Base-by-base conservation (phyloP, 441 rosid genomes). In the Heliophila coronopifolia region DNA sequence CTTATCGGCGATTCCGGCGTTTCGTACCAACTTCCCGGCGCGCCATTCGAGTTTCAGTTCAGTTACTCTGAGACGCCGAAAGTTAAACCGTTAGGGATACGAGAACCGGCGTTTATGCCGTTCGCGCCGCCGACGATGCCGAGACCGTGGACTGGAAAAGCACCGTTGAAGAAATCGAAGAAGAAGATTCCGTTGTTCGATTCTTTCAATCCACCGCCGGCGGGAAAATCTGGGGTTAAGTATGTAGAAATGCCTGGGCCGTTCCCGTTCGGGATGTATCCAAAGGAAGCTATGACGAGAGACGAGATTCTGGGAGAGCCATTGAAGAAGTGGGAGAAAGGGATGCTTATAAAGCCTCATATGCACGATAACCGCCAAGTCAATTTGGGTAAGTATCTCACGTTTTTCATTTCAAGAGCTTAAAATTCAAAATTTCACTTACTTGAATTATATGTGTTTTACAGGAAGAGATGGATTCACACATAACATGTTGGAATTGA, bases 381-480 rank as follows among this genome's bases (percentile, higher is more conserved):
- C 48, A 90, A 90, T 77, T 80, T 90, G 5, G 95, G 97, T 89
- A 32, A 73, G 88, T 70, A 9, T 18, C 5, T 13, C 25, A 13
- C 1, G 0, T 10, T 47, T 46, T 14, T 23, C 0, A 42, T 0
- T 17, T 6, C 16, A 2, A 4, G 41, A 18, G 18, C 51, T 39
- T 11, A 8, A 1, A 20, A 3, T 17, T 26, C 9, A 24, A n/a
- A 0, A 9, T 23, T 44, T 17, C 15, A 8, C 35, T 41, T 14
- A 38, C 3, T 32, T 27, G 24, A 14, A 41, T 27, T 34, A 5
- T 33, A 1, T 28, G 35, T 49, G 24, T 19, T 11, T 41, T 42
- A 6, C 45, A 89, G 95, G 97, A 10, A 81, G 97, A 50, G 97
- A 90, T 60, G 97, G 97, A 32, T 72, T 86, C 69, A 90, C 97